phyloP scores from a whole-genome alignment of 768 basidiomycete species.

The Tulasnella sp. region DNA sequence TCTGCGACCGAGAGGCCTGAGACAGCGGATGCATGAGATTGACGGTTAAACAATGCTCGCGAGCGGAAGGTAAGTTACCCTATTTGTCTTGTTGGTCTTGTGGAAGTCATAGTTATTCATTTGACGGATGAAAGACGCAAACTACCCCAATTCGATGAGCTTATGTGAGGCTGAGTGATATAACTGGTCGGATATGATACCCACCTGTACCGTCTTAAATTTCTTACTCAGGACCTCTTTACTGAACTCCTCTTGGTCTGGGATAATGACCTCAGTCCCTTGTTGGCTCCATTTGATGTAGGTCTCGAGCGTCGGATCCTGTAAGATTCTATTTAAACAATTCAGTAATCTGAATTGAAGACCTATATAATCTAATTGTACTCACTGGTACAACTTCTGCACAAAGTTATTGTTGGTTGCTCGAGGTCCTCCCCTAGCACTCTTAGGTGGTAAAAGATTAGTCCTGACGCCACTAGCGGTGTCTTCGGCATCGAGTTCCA shows the following conservation, averaged over 20 bases:
- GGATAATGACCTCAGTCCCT: neutral
- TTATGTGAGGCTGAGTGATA: neutral
- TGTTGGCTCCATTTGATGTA: neutral
- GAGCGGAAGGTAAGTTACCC: neutral
- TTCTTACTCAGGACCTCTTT: neutral
- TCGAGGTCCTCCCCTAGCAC: neutral
- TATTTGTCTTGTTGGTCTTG: constrained; percentile 61
- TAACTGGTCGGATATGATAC: neutral
- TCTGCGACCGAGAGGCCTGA: constrained; percentile 69
- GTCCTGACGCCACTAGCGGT: neutral
- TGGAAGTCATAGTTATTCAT: constrained; percentile 96
- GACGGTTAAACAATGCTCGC: neutral
- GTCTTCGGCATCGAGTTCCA: constrained; percentile 7
- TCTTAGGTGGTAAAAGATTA: no score
- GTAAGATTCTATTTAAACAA: neutral
- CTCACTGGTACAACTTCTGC: constrained; percentile 57
- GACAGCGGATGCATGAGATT: neutral
- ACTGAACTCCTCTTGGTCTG: constrained; percentile 2
- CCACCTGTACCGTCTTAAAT: constrained; percentile 3
- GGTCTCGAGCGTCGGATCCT: neutral
- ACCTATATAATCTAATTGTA: neutral
- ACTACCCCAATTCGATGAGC: no score
- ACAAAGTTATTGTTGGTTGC: constrained; percentile 67
- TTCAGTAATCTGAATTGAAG: neutral
- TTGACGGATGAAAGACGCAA: constrained; percentile 89